A percentile compares a stretch with the other conserved stretches of the same genome.
phyloP scores from a whole-genome alignment of 2,329 filamentous ascomycete genomes.

The Orbilia ellipsospora region DNA sequence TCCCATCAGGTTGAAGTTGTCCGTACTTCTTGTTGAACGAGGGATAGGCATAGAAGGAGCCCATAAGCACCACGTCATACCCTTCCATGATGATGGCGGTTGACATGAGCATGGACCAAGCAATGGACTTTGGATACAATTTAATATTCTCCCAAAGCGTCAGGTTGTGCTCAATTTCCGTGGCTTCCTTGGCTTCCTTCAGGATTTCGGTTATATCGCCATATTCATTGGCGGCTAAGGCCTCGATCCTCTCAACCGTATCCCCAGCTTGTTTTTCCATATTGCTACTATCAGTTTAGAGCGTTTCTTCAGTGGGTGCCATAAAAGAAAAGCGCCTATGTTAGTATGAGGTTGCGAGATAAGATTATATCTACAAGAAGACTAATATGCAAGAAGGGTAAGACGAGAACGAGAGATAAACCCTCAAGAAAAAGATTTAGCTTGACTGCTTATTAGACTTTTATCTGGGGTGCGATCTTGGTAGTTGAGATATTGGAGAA shows the following conservation, averaged over 20 bases:
- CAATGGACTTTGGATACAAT: conserved; percentile 68
- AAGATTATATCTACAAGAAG: too few species aligned
- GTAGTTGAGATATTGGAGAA: too few species aligned
- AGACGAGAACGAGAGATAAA: too few species aligned
- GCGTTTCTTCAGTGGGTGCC: too few species aligned
- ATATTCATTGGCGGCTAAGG: not conserved
- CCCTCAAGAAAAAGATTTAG: too few species aligned
- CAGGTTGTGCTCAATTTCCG: conserved; percentile 71
- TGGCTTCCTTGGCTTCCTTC: conserved; percentile 3
- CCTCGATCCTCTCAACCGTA: not conserved
- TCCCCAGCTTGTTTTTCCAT: too few species aligned
- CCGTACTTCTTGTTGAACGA: conserved; percentile 66
- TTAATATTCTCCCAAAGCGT: conserved; percentile 78
- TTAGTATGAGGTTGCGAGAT: too few species aligned
- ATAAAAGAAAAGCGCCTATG: too few species aligned
- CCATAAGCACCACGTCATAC: conserved; percentile 67
- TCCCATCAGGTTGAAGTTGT: conserved; percentile 61
- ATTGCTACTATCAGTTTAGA: too few species aligned
- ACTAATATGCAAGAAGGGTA: too few species aligned
- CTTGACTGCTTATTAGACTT: too few species aligned
- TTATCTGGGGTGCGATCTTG: too few species aligned
- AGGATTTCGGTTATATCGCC: not conserved
- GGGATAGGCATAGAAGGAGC: conserved; percentile 66
- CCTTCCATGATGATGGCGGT: conserved; percentile 68
- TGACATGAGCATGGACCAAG: conserved; percentile 63